Conservation (phyloP, 306 rosid species). For the Argentina anserina region DNA sequence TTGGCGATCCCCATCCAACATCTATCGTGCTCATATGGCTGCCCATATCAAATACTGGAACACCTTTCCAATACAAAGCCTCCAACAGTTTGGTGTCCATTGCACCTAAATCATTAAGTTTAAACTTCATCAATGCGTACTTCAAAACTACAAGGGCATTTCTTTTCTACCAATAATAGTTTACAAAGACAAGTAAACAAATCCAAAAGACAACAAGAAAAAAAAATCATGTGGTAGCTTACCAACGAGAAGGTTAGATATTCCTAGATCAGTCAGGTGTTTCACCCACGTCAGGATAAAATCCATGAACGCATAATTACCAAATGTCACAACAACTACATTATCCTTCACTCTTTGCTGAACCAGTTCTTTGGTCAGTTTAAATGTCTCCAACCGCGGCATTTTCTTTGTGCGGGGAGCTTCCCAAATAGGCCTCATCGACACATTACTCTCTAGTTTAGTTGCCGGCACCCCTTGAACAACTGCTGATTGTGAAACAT, state of each 20-base stretch:
- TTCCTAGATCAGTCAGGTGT: constrained; percentile 67
- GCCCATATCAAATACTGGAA: constrained; percentile 96
- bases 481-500: constrained; percentile 34
- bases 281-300: constrained; percentile 88
- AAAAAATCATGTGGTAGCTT: constrained; percentile 30
- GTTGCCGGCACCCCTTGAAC: constrained; percentile 24
- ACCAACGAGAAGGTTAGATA: constrained; percentile 91
- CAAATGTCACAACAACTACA: constrained; percentile 77
- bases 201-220: neutral
- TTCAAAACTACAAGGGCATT: constrained; percentile 1
- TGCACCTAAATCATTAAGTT: constrained; percentile 65
- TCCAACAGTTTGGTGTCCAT: constrained; percentile 91
- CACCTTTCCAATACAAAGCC: constrained; percentile 90
- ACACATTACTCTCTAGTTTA: constrained; percentile 20
- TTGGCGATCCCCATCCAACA: constrained; percentile 98
- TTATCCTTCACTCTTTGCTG: constrained; percentile 78
- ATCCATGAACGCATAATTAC: constrained; percentile 98
- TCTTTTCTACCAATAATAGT: neutral
- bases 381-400: constrained; percentile 63
- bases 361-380: constrained; percentile 64
- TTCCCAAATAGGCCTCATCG: constrained; percentile 47
- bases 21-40: constrained; percentile 96
- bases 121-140: constrained; percentile 12
- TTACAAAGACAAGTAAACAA: constrained; percentile 5
- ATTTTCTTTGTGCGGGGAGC: constrained; percentile 46